Evolutionary conservation across 225 moss, liverwort and hornwort species (phyloP).

Genomic region (Neckera pumila): DNA sequence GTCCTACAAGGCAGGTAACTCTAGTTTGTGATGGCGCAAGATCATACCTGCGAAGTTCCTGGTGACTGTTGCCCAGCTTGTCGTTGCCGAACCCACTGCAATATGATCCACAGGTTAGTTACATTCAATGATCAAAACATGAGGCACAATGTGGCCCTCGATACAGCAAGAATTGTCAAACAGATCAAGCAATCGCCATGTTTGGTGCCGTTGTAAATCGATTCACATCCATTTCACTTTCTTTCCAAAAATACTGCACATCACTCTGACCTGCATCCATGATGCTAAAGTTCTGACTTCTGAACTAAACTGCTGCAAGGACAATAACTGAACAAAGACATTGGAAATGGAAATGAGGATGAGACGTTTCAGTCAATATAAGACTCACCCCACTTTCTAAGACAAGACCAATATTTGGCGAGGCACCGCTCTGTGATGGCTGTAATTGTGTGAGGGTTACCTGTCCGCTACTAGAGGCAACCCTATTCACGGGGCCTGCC

Average conservation of each 20-base stretch:
- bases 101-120: neutral
- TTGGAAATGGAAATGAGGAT: neutral
- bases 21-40: neutral
- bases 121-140: neutral
- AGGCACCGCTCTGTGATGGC: constrained; percentile 5
- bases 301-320: neutral
- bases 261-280: neutral
- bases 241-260: neutral
- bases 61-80: constrained; percentile 22
- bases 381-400: constrained; percentile 20
- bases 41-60: constrained; percentile 21
- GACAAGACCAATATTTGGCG: neutral
- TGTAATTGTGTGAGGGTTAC: constrained; percentile 10
- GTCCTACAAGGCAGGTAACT: neutral
- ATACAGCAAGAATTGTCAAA: neutral
- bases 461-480: constrained; percentile 12
- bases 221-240: neutral
- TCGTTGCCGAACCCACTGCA: constrained; percentile 25
- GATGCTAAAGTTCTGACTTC: neutral
- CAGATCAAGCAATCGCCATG: neutral
- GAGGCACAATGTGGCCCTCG: neutral
- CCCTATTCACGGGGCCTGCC: constrained; percentile 9
- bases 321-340: neutral
- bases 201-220: neutral
- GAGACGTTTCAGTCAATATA: neutral